Evolutionary conservation across 2,329 filamentous ascomycete genomes (phyloP), one percentile per base, ranked within the genome.

Genomic region (Neophaeococcomyces aloes): DNA sequence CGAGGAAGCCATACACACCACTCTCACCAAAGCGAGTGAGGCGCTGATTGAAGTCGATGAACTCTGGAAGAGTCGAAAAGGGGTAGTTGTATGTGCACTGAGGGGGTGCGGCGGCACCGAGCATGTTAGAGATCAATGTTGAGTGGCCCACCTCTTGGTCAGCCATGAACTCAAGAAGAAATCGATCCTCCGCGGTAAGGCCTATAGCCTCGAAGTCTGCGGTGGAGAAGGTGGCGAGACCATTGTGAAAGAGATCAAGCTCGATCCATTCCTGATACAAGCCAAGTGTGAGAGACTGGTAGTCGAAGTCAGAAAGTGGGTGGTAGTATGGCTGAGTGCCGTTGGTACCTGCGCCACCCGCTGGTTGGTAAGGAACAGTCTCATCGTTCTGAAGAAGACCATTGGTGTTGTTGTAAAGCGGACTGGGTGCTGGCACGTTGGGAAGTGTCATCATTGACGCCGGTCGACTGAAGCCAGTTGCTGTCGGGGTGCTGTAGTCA

Each of bases 241-340:
- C 84, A 57, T 82, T 78, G 61, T 84, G 79, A 72, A 91, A 91
- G 11, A 86, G 71, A 58, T 91, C 86, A 1, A 91, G 70, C 64
- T 91, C 84, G 42, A 89, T 86, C 74, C 78, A 91, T 62, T 91
- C 85, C 55, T 87, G 81, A 58, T 89, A 88, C 0, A 89, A 67
- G 10, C 75, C 83, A 10, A 91, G 68, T 0, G 78, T 74, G 49
- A 91, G 71, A 0, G 83, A 87, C 59, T 89, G 73, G 59, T 81
- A 91, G 61, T 91, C 86, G 57, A 87, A 91, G 57, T 93, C 86
- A 29, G 29, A 29, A 13, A 41, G 17, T 36, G 15, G 25, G 23
- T 27, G 15, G 27, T 37, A 37, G 14, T 19, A 29, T 7, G 31
- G 14, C 39, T 33, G 17, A 27, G 27, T n/a, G 8, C 38, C 38